Conservation (phyloP, 495 filamentous ascomycete species). For the Hypoxylon trugodes region DNA sequence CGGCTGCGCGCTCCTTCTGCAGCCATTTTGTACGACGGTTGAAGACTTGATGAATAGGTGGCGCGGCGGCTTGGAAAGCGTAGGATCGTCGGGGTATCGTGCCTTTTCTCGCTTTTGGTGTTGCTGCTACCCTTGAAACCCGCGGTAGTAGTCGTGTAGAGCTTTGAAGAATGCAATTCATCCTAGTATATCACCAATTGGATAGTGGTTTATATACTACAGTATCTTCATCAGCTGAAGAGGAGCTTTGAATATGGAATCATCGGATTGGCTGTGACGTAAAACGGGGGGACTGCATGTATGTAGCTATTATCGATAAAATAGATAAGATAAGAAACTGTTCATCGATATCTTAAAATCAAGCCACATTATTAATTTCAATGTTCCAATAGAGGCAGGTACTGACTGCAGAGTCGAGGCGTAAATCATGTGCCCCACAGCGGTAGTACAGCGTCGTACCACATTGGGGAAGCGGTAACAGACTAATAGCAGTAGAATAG, state of each 20-base stretch:
- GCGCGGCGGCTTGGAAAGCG: slow-evolving; percentile 77
- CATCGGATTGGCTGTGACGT: slow-evolving; percentile 26
- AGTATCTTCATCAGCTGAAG: background rate
- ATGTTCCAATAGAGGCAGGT: no score
- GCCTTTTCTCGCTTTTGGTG: background rate
- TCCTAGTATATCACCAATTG: slow-evolving; percentile 37
- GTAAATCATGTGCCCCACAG: slow-evolving; percentile 36
- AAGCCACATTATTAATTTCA: slow-evolving; percentile 28
- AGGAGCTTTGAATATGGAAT: background rate
- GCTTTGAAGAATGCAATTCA: slow-evolving; percentile 37
- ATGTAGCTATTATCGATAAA: slow-evolving; percentile 26
- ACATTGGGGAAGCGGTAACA: background rate
- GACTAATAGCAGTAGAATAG: no score
- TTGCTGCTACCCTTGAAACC: slow-evolving; percentile 11
- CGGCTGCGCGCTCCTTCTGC: slow-evolving; percentile 86
- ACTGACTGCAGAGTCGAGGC: slow-evolving; percentile 25
- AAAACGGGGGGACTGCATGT: slow-evolving; percentile 2
- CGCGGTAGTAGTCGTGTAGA: slow-evolving; percentile 14
- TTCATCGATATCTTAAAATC: slow-evolving; percentile 26
- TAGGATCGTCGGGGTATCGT: slow-evolving; percentile 61
- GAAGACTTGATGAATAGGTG: slow-evolving; percentile 88
- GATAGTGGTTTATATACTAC: slow-evolving; percentile 23
- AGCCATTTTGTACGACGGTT: slow-evolving; percentile 84
- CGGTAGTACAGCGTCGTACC: slow-evolving; percentile 8
- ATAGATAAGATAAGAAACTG: slow-evolving; percentile 22